Percentiles rank a stretch among this genome's conserved stretches.
phyloP scores from a whole-genome alignment of 2,329 filamentous ascomycete species.

The Coleophoma cylindrospora region DNA sequence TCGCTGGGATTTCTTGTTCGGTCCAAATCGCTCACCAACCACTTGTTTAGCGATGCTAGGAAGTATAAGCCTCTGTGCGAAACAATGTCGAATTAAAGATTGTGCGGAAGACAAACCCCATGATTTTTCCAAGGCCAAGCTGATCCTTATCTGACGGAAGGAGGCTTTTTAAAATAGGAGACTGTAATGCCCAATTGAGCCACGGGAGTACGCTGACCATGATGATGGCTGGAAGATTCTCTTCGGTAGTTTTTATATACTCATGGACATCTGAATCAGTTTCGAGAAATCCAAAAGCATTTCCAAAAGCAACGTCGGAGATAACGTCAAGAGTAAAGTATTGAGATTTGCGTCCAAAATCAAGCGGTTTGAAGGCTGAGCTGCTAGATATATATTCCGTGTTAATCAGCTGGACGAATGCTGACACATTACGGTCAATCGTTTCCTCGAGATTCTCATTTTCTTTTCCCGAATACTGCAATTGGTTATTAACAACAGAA shows the following conservation, averaged over 20 bases:
- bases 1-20: conserved; percentile 33
- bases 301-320: conserved; percentile 45
- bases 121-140: conserved; percentile 32
- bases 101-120: conserved; percentile 32
- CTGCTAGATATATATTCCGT: conserved; percentile 40
- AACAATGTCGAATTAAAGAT: conserved; percentile 17
- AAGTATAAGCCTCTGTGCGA: conserved; percentile 21
- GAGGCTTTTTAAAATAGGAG: conserved; percentile 34
- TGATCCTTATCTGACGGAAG: conserved; percentile 35
- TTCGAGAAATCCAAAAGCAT: conserved; percentile 43
- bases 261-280: conserved; percentile 41
- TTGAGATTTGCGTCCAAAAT: conserved; percentile 44
- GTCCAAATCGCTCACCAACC: conserved; percentile 38
- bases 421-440: conserved; percentile 40
- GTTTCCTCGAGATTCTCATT: conserved; percentile 42
- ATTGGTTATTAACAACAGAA: conserved; percentile 31
- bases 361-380: conserved; percentile 31
- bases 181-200: conserved; percentile 33
- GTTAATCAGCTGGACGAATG: conserved; percentile 42
- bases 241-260: conserved; percentile 39
- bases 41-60: conserved; percentile 37
- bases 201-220: conserved; percentile 37
- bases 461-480: conserved; percentile 46
- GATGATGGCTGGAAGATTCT: conserved; percentile 38
- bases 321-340: conserved; percentile 51